Percentiles rank a stretch among this genome's conserved stretches.
These are phyloP conservation scores for Populus trichocarpa DNA, from an alignment of 441 rosid species.

Conservation along the genomic window DNA sequence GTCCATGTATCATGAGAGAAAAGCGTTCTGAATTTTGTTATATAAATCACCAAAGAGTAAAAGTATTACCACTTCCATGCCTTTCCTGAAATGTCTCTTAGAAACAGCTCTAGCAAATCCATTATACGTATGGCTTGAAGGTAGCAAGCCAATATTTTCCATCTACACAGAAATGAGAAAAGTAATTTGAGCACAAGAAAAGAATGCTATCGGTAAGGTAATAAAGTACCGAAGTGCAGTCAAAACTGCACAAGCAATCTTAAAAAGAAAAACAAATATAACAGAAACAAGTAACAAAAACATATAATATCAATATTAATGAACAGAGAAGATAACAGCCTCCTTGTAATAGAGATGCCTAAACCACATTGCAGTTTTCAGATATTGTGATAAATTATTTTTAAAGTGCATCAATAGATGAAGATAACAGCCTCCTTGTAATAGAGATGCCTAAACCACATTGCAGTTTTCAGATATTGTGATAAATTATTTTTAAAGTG, in stretches of 20 bases:
- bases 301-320: no score
- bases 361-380: not conserved
- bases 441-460: not conserved
- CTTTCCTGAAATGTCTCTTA: constrained; percentile 42
- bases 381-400: not conserved
- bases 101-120: constrained; percentile 63
- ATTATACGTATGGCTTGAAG: constrained; percentile 61
- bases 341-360: not conserved
- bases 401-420: not conserved
- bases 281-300: not conserved
- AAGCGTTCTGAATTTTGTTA: constrained; percentile 11
- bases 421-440: not conserved
- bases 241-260: not conserved
- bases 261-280: not conserved
- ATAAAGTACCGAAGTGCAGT: not conserved
- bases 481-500: not conserved
- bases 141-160: constrained; percentile 72
- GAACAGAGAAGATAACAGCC: not conserved
- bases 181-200: constrained; percentile 10
- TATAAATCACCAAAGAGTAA: constrained; percentile 11
- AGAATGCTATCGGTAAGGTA: not conserved
- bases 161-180: constrained; percentile 45
- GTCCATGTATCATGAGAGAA: not conserved
- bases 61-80: constrained; percentile 57
- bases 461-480: not conserved